Conservation (phyloP, 495 filamentous ascomycete genomes). For the Annulohypoxylon nitens region DNA sequence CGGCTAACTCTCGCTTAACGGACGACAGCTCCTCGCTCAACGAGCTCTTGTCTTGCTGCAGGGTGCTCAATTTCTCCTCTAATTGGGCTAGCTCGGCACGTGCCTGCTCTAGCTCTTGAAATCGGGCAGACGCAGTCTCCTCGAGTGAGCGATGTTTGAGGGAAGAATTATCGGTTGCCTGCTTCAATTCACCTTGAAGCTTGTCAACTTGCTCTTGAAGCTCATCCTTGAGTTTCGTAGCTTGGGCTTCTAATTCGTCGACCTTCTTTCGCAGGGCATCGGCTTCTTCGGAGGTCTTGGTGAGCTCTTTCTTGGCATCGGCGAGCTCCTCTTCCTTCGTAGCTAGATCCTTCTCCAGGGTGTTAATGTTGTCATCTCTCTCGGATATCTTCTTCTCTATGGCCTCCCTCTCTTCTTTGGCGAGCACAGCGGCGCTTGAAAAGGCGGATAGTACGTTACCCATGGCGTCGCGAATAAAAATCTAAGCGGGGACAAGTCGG, state of each 20-base stretch:
- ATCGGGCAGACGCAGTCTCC: conserved; percentile 31
- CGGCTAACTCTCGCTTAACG: conserved; percentile 30
- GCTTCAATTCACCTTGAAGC: conserved; percentile 38
- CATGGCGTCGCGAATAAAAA: conserved; percentile 27
- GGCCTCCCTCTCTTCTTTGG: conserved; percentile 53
- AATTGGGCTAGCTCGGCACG: conserved; percentile 31
- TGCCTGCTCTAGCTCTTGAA: conserved; percentile 37
- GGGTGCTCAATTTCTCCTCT: conserved; percentile 33
- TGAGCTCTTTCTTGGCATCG: conserved; percentile 52
- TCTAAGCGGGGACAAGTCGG: background rate
- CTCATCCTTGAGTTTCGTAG: conserved; percentile 28
- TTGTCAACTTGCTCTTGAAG: conserved; percentile 34
- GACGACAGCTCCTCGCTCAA: conserved; percentile 35
- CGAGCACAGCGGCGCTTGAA: conserved; percentile 36
- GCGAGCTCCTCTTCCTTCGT: conserved; percentile 62
- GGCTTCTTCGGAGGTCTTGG: conserved; percentile 48
- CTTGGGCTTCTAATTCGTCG: conserved; percentile 35
- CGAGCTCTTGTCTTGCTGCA: conserved; percentile 37
- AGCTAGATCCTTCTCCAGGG: conserved; percentile 61
- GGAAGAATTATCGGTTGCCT: conserved; percentile 23
- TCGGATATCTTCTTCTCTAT: conserved; percentile 57
- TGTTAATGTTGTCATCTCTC: conserved; percentile 55
- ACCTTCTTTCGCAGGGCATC: conserved; percentile 47
- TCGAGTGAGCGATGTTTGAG: conserved; percentile 29
- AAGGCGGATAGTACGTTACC: conserved; percentile 45